Conservation (phyloP, 257 asterid genomes). For the Avicennia marina region DNA sequence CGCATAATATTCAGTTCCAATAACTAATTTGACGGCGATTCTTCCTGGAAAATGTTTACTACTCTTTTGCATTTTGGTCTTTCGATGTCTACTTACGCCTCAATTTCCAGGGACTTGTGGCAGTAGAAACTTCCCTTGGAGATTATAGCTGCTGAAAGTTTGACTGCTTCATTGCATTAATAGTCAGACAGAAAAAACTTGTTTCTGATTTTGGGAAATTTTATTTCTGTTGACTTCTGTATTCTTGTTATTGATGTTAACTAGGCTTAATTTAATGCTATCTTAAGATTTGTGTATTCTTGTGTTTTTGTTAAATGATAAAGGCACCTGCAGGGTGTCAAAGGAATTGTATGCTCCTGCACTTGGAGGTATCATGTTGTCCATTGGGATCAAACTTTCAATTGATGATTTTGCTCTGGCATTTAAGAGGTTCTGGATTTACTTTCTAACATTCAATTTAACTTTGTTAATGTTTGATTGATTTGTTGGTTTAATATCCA, state of each 20-base stretch:
- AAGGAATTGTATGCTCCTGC: conserved; percentile 95
- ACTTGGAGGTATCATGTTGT: conserved; percentile 97
- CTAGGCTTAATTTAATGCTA: conserved; percentile 16
- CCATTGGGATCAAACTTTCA: conserved; percentile 91
- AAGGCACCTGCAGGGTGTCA: conserved; percentile 95
- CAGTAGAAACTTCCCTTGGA: too few relatives aligned
- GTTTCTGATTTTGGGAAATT: not conserved
- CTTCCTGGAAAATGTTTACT: conserved; percentile 4
- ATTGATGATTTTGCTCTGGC: conserved; percentile 90
- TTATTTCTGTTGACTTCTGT: conserved; percentile 10
- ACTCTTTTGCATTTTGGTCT: too few relatives aligned
- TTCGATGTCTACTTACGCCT: too few relatives aligned
- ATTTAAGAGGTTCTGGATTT: conserved; percentile 57
- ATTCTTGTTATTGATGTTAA: conserved; percentile 10
- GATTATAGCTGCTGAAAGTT: too few relatives aligned
- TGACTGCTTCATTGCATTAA: not conserved
- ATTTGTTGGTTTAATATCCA: not conserved
- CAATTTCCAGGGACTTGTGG: too few relatives aligned
- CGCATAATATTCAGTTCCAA: too few relatives aligned
- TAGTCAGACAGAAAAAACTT: not conserved
- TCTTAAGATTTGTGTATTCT: conserved; percentile 30
- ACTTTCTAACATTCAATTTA: not conserved
- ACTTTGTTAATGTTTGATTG: not conserved
- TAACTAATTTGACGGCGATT: too few relatives aligned
- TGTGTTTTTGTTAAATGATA: conserved; percentile 39